These are phyloP conservation scores for Brassica incana DNA, from an alignment of 345 rosid species.

Conservation along the genomic window DNA sequence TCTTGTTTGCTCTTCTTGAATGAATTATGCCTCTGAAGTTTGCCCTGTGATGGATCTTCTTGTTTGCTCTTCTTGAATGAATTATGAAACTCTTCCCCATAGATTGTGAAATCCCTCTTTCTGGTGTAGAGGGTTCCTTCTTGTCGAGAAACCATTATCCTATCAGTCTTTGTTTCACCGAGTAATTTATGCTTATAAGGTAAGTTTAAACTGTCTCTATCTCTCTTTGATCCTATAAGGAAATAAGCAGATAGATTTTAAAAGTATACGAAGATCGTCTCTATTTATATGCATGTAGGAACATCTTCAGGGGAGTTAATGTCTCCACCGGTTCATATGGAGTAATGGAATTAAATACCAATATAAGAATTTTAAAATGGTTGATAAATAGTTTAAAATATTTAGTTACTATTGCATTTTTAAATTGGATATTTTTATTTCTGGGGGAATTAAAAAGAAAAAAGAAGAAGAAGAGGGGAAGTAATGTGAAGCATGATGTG, in stretches of 20 bases:
- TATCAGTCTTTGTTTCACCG: background rate
- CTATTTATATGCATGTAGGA: conserved; percentile 30
- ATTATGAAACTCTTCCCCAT: conserved; percentile 32
- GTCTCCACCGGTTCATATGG: conserved; percentile 38
- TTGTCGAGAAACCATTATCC: conserved; percentile 37
- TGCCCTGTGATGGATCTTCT: conserved; percentile 35
- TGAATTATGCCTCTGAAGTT: conserved; percentile 23
- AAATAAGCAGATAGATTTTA: conserved; percentile 24
- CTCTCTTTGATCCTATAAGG: conserved; percentile 23
- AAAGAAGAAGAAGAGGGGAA: background rate
- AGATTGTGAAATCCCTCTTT: conserved; percentile 32
- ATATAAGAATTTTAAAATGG: background rate
- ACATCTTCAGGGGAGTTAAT: conserved; percentile 39
- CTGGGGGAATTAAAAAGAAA: background rate
- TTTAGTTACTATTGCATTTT: background rate
- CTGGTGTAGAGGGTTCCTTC: conserved; percentile 34
- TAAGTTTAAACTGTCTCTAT: background rate
- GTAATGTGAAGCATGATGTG: conserved; percentile 34
- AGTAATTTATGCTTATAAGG: background rate
- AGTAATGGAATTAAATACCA: conserved; percentile 34
- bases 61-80: conserved; percentile 33
- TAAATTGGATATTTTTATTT: background rate
- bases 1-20: conserved; percentile 37
- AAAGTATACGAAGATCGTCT: conserved; percentile 6
- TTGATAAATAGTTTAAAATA: conserved; percentile 3